Percentiles rank a stretch among this genome's conserved stretches.
These are phyloP conservation scores for Pleodorina starrii DNA, from an alignment of 139 green algal genomes.

Conservation along the genomic window DNA sequence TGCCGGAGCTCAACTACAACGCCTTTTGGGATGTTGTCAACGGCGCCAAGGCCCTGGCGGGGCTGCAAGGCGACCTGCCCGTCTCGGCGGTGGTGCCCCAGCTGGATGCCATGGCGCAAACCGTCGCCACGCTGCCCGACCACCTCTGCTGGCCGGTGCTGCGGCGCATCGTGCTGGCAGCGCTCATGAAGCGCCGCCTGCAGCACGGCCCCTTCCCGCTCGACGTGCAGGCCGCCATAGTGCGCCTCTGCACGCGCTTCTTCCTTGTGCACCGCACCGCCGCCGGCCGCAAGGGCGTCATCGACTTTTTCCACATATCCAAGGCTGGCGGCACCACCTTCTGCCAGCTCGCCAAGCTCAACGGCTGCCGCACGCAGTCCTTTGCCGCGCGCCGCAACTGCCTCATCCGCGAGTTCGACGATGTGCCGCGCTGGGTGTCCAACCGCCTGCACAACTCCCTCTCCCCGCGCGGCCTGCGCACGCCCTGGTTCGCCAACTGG, in stretches of 20 bases:
- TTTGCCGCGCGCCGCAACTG: slow-evolving; percentile 48
- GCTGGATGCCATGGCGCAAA: background rate
- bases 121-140: background rate
- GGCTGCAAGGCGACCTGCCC: background rate
- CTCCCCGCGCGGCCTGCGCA: background rate
- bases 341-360: slow-evolving; percentile 53
- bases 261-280: slow-evolving; percentile 24
- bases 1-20: background rate
- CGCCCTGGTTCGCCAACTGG: slow-evolving; percentile 53
- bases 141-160: slow-evolving; percentile 39
- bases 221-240: background rate
- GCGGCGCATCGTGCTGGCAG: slow-evolving; percentile 15
- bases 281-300: slow-evolving; percentile 35
- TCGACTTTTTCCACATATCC: slow-evolving; percentile 53
- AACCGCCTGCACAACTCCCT: slow-evolving; percentile 28
- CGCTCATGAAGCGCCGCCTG: background rate
- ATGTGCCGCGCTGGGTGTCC: slow-evolving; percentile 54
- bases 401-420: slow-evolving; percentile 54
- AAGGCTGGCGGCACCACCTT: slow-evolving; percentile 48
- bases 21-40: slow-evolving; percentile 10
- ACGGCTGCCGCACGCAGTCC: slow-evolving; percentile 52
- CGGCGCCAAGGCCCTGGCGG: background rate
- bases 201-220: background rate
- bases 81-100: background rate
- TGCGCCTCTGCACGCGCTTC: background rate